Conservation (phyloP, 192 early-diverging fungal species). For the Backusella tarrabulga region DNA sequence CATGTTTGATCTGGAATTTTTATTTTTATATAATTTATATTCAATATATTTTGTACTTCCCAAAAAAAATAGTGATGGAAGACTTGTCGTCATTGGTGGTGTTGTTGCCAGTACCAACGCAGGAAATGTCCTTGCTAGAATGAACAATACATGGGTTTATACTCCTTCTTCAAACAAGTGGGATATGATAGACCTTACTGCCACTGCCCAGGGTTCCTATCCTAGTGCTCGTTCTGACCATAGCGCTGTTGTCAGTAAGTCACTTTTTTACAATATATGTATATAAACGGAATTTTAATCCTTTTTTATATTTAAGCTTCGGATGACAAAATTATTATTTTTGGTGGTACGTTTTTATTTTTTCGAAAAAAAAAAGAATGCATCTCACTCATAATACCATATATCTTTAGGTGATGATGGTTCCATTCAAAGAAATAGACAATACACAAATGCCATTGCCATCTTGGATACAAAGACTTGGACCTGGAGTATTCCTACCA, state of each 20-base stretch:
- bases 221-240: conserved; percentile 19
- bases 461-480: conserved; percentile 32
- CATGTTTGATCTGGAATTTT: not conserved
- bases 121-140: not conserved
- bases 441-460: conserved; percentile 23
- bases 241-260: conserved; percentile 30
- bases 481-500: conserved; percentile 26
- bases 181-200: not conserved
- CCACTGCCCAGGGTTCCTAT: not conserved
- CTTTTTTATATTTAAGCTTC: conserved; percentile 14
- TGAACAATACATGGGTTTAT: conserved; percentile 14
- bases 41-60: conserved; percentile 1
- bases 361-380: not conserved
- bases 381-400: not conserved
- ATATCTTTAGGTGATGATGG: conserved; percentile 21
- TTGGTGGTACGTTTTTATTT: conserved; percentile 28
- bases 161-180: conserved; percentile 21
- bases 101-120: not conserved
- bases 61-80: conserved; percentile 22
- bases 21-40: conserved; percentile 7
- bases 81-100: conserved; percentile 36
- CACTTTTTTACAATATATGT: not conserved
- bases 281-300: not conserved
- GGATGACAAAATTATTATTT: conserved; percentile 25
- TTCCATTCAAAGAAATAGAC: not conserved